phyloP scores from a whole-genome alignment of 2,329 filamentous ascomycete genomes.

The Neocatenulostroma microsporum region DNA sequence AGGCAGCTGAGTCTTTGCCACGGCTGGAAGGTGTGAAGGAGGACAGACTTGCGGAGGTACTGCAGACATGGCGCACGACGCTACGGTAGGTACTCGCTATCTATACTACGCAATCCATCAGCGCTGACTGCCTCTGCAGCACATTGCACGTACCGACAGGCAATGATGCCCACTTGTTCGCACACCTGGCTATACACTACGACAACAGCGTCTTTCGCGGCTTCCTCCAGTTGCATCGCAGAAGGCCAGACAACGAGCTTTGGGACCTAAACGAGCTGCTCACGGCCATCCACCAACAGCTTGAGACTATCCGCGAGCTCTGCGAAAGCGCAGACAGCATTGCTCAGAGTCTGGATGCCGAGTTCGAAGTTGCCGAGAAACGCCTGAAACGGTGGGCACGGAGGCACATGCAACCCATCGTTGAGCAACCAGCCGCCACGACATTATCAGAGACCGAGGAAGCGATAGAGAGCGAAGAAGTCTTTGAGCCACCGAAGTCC shows the following conservation, averaged over 20 bases:
- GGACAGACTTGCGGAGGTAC: background rate
- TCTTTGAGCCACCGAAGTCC: background rate
- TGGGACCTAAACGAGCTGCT: conserved; percentile 5
- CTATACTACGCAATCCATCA: conserved; percentile 2
- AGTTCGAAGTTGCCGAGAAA: background rate
- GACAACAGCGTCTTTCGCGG: conserved; percentile 5
- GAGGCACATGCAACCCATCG: background rate
- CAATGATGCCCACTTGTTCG: conserved; percentile 9
- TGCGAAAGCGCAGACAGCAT: conserved; percentile 3
- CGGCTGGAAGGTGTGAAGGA: conserved; percentile 2
- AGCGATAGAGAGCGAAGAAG: background rate
- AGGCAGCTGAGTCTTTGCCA: conserved; percentile 4
- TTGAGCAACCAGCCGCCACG: background rate
- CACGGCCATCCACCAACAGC: conserved; percentile 1
- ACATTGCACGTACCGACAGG: conserved; percentile 12
- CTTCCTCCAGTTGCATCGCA: conserved; percentile 3
- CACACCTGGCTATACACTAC: conserved; percentile 6
- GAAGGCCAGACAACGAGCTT: background rate
- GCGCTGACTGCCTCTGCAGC: conserved; percentile 1
- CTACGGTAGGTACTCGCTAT: conserved; percentile 1
- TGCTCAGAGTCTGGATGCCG: conserved; percentile 1
- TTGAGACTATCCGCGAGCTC: conserved; percentile 1
- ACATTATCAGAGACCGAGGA: too few species aligned
- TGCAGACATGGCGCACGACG: background rate
- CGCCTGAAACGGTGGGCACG: background rate